Percentiles rank a stretch among this genome's conserved stretches.
phyloP scores from a whole-genome alignment of 2,329 filamentous ascomycete genomes.

The Annulohypoxylon truncatum region DNA sequence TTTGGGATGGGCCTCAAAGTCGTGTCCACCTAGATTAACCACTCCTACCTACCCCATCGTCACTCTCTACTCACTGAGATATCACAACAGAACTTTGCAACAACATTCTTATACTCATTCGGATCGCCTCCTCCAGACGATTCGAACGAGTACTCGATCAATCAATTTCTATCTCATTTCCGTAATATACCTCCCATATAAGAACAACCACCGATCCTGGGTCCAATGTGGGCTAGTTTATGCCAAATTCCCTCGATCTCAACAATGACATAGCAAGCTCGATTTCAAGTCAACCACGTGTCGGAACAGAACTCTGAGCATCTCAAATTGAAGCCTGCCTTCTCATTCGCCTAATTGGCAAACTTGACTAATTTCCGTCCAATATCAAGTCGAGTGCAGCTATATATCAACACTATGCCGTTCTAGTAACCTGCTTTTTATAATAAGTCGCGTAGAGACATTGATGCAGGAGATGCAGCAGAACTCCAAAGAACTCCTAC shows the following conservation, averaged over 20 bases:
- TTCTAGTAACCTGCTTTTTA: slow-evolving; percentile 24
- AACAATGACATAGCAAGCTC: slow-evolving; percentile 13
- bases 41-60: slow-evolving; percentile 50
- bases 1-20: slow-evolving; percentile 49
- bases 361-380: slow-evolving; percentile 19
- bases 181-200: slow-evolving; percentile 38
- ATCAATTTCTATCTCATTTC: slow-evolving; percentile 35
- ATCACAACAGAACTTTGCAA: slow-evolving; percentile 49
- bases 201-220: slow-evolving; percentile 24
- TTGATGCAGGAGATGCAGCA: slow-evolving; percentile 24
- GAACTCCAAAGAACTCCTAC: slow-evolving; percentile 20
- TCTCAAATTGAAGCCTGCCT: slow-evolving; percentile 19
- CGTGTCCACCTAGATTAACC: slow-evolving; percentile 47
- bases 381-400: slow-evolving; percentile 38
- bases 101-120: slow-evolving; percentile 74
- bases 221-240: slow-evolving; percentile 41
- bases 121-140: slow-evolving; percentile 60
- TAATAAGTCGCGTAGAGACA: slow-evolving; percentile 29
- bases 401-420: slow-evolving; percentile 34
- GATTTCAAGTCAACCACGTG: slow-evolving; percentile 21
- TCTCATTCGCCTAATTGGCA: slow-evolving; percentile 9
- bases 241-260: slow-evolving; percentile 44
- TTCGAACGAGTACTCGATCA: slow-evolving; percentile 53
- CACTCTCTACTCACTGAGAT: slow-evolving; percentile 38
- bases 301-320: slow-evolving; percentile 18